These are phyloP conservation scores for Mucor sp. DNA, from an alignment of 371 early-diverging fungal species.

Conservation along the genomic window DNA sequence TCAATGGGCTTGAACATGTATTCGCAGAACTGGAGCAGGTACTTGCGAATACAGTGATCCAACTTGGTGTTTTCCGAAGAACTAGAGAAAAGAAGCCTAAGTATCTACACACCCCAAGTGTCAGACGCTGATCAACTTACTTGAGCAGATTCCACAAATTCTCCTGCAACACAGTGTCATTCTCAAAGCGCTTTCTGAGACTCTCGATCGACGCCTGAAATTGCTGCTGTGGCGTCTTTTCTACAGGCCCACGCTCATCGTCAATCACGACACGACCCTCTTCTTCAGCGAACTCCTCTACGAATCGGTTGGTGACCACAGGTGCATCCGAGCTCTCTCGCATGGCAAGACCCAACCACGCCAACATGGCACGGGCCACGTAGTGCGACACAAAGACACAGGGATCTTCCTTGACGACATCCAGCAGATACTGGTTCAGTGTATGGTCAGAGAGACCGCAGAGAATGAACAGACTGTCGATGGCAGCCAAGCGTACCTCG, in stretches of 20 bases:
- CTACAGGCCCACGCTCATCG: constrained; percentile 23
- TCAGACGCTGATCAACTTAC: constrained; percentile 18
- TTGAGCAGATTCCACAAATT: constrained; percentile 45
- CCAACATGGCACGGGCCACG: constrained; percentile 46
- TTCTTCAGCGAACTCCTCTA: constrained; percentile 55
- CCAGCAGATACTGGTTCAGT: constrained; percentile 53
- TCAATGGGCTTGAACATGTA: constrained; percentile 63
- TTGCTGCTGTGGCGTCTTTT: constrained; percentile 36
- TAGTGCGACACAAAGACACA: constrained; percentile 57
- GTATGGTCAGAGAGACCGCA: constrained; percentile 56
- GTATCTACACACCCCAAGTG: no score
- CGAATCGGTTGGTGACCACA: constrained; percentile 9
- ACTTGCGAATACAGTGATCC: constrained; percentile 60
- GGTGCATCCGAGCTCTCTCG: constrained; percentile 26
- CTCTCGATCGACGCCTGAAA: constrained; percentile 35
- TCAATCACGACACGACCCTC: constrained; percentile 44
- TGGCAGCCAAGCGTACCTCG: constrained; percentile 64
- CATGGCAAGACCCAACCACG: constrained; percentile 57
- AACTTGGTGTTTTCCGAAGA: constrained; percentile 37
- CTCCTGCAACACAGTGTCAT: constrained; percentile 36
- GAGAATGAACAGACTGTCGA: constrained; percentile 66
- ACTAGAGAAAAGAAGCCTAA: constrained; percentile 3
- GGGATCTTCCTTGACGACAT: constrained; percentile 62
- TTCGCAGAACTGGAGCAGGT: constrained; percentile 60
- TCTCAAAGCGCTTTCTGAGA: constrained; percentile 41